These are phyloP conservation scores for Mucuna pruriens DNA, from an alignment of 306 rosid species.

Conservation along the genomic window DNA sequence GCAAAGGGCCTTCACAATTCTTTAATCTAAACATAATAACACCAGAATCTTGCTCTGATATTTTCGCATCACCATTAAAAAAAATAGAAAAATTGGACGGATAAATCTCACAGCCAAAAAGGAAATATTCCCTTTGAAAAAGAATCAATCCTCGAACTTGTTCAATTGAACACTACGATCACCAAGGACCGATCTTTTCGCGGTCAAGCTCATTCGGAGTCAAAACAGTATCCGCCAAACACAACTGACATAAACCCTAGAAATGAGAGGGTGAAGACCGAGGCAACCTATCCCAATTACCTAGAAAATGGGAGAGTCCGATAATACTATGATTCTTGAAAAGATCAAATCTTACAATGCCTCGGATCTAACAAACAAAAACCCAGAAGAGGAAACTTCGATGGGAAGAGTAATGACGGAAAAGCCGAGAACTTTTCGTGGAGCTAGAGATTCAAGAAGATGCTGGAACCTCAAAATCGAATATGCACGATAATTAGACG, in stretches of 20 bases:
- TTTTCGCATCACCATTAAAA: slow-evolving; percentile 43
- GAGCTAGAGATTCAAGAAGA: slow-evolving; percentile 25
- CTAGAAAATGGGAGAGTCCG: background rate
- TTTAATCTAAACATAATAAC: slow-evolving; percentile 56
- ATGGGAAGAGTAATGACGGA: slow-evolving; percentile 30
- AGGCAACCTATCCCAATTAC: slow-evolving; percentile 15
- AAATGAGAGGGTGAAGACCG: background rate
- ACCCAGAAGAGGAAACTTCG: slow-evolving; percentile 6
- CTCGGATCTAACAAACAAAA: slow-evolving; percentile 20
- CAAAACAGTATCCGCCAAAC: slow-evolving; percentile 28
- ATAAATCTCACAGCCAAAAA: slow-evolving; percentile 25
- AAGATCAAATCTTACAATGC: slow-evolving; percentile 17
- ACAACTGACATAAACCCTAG: slow-evolving; percentile 45
- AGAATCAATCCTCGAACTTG: slow-evolving; percentile 28
- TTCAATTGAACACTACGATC: slow-evolving; percentile 24
- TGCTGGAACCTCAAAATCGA: slow-evolving; percentile 6
- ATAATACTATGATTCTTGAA: background rate
- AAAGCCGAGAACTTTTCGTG: slow-evolving; percentile 34
- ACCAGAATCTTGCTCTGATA: slow-evolving; percentile 34
- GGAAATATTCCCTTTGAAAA: slow-evolving; percentile 28
- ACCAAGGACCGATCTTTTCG: slow-evolving; percentile 30
- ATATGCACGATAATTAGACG: slow-evolving; percentile 26
- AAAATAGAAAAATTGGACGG: background rate
- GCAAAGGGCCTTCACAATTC: slow-evolving; percentile 39
- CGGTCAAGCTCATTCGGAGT: slow-evolving; percentile 13